Evolutionary conservation across 192 early-diverging fungal species (phyloP).

Genomic region (Pilobolus umbonatus): DNA sequence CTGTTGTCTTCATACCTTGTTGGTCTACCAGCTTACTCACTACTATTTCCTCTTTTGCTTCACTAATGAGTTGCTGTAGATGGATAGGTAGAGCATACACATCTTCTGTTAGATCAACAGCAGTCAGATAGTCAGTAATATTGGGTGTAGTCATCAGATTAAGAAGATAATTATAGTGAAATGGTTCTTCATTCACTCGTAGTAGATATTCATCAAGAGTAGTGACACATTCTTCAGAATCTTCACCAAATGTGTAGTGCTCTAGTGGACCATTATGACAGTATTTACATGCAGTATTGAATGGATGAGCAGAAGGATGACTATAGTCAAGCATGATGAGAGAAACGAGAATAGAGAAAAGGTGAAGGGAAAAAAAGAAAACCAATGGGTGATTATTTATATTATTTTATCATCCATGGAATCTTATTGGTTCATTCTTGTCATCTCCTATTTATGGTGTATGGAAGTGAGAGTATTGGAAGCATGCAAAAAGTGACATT

Average conservation of each 20-base stretch:
- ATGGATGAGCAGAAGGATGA: neutral
- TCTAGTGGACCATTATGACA: constrained; percentile 8
- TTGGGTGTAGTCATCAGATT: constrained; percentile 33
- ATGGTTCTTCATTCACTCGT: constrained; percentile 19
- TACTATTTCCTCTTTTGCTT: constrained; percentile 33
- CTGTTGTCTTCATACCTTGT: neutral
- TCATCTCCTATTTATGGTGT: no score
- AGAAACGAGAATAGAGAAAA: no score
- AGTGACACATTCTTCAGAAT: neutral
- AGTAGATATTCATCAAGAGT: neutral
- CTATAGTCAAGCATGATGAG: no score
- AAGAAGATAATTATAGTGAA: constrained; percentile 24
- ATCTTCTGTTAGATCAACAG: constrained; percentile 36
- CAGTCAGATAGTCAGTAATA: constrained; percentile 30
- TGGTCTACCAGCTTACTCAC: neutral
- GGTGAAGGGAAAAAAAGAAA: no score
- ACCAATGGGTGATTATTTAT: no score
- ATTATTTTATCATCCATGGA: no score
- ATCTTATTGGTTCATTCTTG: no score
- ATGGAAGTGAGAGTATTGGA: no score
- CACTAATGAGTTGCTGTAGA: constrained; percentile 25
- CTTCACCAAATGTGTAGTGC: constrained; percentile 15
- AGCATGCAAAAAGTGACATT: no score
- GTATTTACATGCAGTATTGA: constrained; percentile 5
- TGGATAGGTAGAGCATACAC: constrained; percentile 34